phyloP scores from a whole-genome alignment of 2,329 filamentous ascomycete species.

The Thielaviopsis euricoi region DNA sequence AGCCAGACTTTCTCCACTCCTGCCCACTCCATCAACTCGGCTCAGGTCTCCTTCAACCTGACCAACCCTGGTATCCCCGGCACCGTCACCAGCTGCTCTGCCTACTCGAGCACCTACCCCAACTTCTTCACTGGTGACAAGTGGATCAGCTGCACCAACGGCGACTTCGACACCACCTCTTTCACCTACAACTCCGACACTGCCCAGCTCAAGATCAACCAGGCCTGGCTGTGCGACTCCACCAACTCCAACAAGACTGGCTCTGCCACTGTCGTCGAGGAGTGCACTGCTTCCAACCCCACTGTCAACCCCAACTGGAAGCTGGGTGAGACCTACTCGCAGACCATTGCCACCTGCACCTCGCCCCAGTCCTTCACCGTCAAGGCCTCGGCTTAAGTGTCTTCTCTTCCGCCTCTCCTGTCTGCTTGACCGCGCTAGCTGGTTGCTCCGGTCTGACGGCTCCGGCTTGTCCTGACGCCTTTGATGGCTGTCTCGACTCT shows the following conservation, averaged over 20 bases:
- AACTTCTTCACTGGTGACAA: constrained; percentile 35
- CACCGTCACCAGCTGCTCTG: constrained; percentile 22
- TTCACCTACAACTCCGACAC: constrained; percentile 27
- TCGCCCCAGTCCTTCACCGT: neutral
- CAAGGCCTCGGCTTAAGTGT: neutral
- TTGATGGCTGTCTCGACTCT: no score
- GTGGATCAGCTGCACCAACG: constrained; percentile 25
- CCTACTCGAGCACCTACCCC: constrained; percentile 23
- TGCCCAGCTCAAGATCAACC: constrained; percentile 25
- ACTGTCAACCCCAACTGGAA: constrained; percentile 19
- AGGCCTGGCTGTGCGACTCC: constrained; percentile 29
- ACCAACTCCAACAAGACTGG: constrained; percentile 1
- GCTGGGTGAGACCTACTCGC: constrained; percentile 19
- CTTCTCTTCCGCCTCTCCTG: neutral
- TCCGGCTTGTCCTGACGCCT: no score
- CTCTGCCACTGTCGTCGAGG: neutral
- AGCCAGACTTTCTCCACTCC: constrained; percentile 33
- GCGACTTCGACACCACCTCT: constrained; percentile 17
- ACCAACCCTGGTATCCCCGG: constrained; percentile 27
- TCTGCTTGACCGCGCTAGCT: no score
- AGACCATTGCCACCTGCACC: constrained; percentile 17
- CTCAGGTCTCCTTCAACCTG: constrained; percentile 32
- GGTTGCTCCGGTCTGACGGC: no score
- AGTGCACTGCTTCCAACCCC: neutral
- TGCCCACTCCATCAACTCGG: constrained; percentile 32